Evolutionary conservation across 768 basidiomycete species (phyloP).

Genomic region (Filobasidium wieringae): DNA sequence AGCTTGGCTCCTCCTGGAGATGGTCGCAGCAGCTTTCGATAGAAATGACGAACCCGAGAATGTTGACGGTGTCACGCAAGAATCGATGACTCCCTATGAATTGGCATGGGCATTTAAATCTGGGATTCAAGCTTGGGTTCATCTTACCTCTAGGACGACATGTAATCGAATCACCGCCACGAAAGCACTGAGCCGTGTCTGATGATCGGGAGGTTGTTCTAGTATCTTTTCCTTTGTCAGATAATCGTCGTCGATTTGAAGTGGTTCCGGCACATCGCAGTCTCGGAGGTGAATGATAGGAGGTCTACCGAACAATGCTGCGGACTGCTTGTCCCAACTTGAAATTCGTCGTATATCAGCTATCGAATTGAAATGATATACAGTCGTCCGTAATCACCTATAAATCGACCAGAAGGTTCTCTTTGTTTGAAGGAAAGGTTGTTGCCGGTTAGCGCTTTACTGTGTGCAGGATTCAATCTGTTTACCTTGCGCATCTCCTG

Average conservation of each 20-base stretch:
- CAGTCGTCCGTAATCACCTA: conserved; percentile 34
- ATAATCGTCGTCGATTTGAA: conserved; percentile 76
- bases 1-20: conserved; percentile 46
- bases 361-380: background rate
- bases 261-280: conserved; percentile 80
- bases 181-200: conserved; percentile 70
- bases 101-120: background rate
- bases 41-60: conserved; percentile 68
- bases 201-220: conserved; percentile 56
- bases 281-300: conserved; percentile 75
- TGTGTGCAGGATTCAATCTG: too few species aligned
- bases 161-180: conserved; percentile 63
- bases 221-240: conserved; percentile 59
- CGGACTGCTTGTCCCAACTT: conserved; percentile 84
- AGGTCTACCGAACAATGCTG: conserved; percentile 60
- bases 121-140: background rate
- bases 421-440: conserved; percentile 11
- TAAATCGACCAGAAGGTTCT: conserved; percentile 96
- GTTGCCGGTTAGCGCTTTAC: background rate
- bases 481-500: conserved; percentile 67
- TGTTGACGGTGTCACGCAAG: conserved; percentile 52
- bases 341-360: too few species aligned
- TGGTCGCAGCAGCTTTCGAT: conserved; percentile 54
- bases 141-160: conserved; percentile 60
- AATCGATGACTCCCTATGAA: conserved; percentile 56